Conservation (phyloP, 495 filamentous ascomycete species). For the Aspergillus saccharolyticus region DNA sequence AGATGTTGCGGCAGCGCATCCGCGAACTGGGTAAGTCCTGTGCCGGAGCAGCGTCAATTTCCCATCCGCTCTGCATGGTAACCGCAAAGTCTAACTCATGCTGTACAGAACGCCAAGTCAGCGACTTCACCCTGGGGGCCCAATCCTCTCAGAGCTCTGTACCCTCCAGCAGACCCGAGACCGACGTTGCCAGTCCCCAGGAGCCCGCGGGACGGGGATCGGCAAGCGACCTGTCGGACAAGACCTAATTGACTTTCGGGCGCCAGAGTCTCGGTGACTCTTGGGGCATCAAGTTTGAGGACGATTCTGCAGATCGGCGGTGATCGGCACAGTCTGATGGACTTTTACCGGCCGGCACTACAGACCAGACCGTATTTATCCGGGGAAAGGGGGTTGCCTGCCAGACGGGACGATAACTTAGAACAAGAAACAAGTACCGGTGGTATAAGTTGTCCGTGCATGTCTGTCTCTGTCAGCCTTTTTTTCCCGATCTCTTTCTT, state of each 20-base stretch:
- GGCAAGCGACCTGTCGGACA: constrained; percentile 19
- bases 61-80: too few relatives aligned
- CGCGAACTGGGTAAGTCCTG: constrained; percentile 58
- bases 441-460: too few relatives aligned
- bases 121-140: constrained; percentile 21
- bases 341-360: background rate
- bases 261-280: background rate
- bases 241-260: constrained; percentile 16
- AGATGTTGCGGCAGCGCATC: constrained; percentile 82
- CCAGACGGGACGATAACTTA: too few relatives aligned
- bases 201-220: constrained; percentile 17
- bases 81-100: constrained; percentile 6
- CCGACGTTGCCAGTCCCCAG: constrained; percentile 23
- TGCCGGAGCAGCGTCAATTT: too few relatives aligned
- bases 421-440: too few relatives aligned
- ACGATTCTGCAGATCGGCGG: constrained; percentile 5
- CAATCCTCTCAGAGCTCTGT: constrained; percentile 10
- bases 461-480: too few relatives aligned
- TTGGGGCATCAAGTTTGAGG: background rate
- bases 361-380: too few relatives aligned
- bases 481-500: too few relatives aligned
- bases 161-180: constrained; percentile 13
- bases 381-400: too few relatives aligned
- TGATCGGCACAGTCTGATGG: constrained; percentile 1
- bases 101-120: constrained; percentile 33